Conservation (phyloP, 2,329 filamentous ascomycete genomes). For the Canariomyces notabilis region DNA sequence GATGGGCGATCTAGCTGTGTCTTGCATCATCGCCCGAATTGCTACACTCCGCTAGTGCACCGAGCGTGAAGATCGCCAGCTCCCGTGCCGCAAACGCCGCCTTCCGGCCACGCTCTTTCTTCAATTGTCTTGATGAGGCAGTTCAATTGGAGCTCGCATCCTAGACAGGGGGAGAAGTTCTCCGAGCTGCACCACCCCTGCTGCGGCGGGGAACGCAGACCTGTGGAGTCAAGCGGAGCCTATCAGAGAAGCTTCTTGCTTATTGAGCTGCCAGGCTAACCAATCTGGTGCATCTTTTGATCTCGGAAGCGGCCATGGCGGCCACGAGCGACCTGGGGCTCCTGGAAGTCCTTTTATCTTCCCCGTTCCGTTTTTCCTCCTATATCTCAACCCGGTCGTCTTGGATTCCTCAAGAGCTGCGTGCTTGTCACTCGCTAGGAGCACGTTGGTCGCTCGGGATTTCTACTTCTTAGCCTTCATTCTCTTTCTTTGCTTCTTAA, state of each 20-base stretch:
- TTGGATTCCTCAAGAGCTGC: constrained; percentile 10
- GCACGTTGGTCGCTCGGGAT: constrained; percentile 6
- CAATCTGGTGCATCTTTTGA: constrained; percentile 10
- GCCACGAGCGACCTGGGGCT: constrained; percentile 12
- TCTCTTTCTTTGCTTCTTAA: constrained; percentile 13
- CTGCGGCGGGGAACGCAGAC: constrained; percentile 6
- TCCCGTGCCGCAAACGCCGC: constrained; percentile 11
- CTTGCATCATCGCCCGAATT: background rate
- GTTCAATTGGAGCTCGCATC: constrained; percentile 5
- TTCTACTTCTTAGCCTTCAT: constrained; percentile 1
- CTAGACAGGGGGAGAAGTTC: constrained; percentile 3
- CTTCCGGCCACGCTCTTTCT: constrained; percentile 2
- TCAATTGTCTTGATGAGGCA: background rate
- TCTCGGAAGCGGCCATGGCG: constrained; percentile 19
- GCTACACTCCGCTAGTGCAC: no score
- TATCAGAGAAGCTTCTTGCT: constrained; percentile 18
- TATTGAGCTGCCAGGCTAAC: constrained; percentile 12
- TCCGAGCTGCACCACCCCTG: constrained; percentile 11
- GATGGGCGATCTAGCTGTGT: background rate
- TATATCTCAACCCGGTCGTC: constrained; percentile 3
- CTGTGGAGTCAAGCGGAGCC: constrained; percentile 15
- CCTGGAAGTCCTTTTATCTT: constrained; percentile 14
- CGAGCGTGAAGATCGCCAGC: constrained; percentile 12
- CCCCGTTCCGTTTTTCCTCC: constrained; percentile 15
- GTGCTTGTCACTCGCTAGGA: constrained; percentile 23